Evolutionary conservation across 139 green algal species (phyloP).

Genomic region (Micractinium conductrix): DNA sequence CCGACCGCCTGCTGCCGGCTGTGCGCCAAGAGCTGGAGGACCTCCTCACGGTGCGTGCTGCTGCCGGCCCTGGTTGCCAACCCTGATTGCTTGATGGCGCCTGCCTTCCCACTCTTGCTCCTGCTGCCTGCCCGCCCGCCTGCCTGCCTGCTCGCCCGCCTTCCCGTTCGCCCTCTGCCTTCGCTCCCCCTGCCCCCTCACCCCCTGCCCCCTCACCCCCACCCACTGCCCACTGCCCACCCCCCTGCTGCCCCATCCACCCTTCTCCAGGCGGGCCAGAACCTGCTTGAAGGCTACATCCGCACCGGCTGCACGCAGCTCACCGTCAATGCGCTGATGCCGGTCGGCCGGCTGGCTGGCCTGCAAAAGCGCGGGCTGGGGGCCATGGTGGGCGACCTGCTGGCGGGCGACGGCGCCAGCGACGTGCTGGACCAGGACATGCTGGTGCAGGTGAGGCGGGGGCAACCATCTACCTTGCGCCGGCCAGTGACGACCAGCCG

Average conservation of each 20-base stretch:
- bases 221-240: too few relatives aligned
- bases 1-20: constrained; percentile 18
- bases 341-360: too few relatives aligned
- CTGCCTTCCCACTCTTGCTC: background rate
- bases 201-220: too few relatives aligned
- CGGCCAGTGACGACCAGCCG: background rate
- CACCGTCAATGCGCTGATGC: constrained; percentile 21
- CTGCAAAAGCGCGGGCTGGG: background rate
- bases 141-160: background rate
- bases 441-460: background rate
- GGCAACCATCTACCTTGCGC: background rate
- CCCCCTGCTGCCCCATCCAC: too few relatives aligned
- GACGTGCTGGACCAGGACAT: background rate
- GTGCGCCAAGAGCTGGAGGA: constrained; percentile 19
- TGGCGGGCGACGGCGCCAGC: background rate
- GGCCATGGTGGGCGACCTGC: background rate
- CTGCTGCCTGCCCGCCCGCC: too few relatives aligned
- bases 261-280: background rate
- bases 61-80: background rate
- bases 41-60: background rate
- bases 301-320: constrained; percentile 40
- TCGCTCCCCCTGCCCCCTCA: too few relatives aligned
- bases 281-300: constrained; percentile 37
- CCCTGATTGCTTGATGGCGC: too few relatives aligned
- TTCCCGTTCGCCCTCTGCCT: background rate